phyloP scores from a whole-genome alignment of 2,329 filamentous ascomycete genomes.

The Sporothrix euskadiensis region DNA sequence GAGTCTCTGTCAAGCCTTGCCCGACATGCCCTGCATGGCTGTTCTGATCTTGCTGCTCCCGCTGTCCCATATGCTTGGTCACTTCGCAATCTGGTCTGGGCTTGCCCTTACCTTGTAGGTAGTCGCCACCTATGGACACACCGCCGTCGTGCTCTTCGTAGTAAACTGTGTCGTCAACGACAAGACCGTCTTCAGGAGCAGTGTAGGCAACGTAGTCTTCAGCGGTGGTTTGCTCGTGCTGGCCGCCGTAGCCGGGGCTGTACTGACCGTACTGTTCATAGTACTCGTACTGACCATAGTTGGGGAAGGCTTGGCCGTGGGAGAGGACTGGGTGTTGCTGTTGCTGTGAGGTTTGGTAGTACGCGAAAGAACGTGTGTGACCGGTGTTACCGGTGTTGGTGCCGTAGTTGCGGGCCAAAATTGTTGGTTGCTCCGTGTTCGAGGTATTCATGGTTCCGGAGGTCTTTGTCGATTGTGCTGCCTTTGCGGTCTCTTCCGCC shows the following conservation, averaged over 20 bases:
- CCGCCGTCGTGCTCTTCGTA: constrained; percentile 1
- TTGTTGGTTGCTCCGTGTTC: neutral
- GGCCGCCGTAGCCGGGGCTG: neutral
- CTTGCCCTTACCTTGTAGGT: constrained; percentile 16
- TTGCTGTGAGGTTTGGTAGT: neutral
- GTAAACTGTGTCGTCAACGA: neutral
- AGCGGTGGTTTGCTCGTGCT: neutral
- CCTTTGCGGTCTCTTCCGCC: neutral
- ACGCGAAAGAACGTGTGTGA: neutral
- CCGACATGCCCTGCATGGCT: neutral
- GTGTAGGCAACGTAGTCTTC: neutral
- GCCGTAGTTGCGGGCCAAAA: neutral
- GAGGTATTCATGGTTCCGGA: neutral
- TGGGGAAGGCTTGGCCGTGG: neutral
- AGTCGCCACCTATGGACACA: neutral
- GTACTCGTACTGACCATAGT: neutral
- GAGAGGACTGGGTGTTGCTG: neutral
- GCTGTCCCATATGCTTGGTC: neutral
- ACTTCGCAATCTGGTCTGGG: neutral
- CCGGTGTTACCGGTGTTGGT: too few relatives aligned
- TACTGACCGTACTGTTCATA: neutral
- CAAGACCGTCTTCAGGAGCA: neutral
- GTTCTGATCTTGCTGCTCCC: neutral
- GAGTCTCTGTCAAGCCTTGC: neutral
- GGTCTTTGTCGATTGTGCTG: neutral